Evolutionary conservation across 257 asterid genomes (phyloP).

Genomic region (Plantago ovata): DNA sequence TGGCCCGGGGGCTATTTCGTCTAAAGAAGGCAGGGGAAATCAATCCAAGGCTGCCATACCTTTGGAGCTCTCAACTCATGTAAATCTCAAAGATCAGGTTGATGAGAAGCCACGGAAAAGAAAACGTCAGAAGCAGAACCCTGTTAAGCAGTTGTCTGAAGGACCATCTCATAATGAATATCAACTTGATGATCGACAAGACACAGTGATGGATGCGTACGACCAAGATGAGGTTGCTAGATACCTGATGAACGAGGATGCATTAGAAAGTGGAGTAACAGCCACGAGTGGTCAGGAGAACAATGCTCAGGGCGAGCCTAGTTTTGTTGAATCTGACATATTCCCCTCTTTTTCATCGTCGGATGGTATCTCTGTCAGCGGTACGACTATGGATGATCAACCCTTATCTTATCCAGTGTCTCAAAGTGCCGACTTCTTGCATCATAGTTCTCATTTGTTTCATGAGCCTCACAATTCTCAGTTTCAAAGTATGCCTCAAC

Average conservation of each 20-base stretch:
- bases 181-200: slow-evolving; percentile 28
- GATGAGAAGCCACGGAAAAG: slow-evolving; percentile 28
- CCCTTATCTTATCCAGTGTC: slow-evolving; percentile 24
- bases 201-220: slow-evolving; percentile 29
- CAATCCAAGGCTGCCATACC: slow-evolving; percentile 27
- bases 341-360: slow-evolving; percentile 30
- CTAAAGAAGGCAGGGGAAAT: slow-evolving; percentile 41
- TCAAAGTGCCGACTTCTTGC: slow-evolving; percentile 26
- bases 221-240: slow-evolving; percentile 20
- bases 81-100: slow-evolving; percentile 19
- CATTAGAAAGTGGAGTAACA: too few species aligned
- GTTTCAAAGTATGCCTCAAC: slow-evolving; percentile 22
- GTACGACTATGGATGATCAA: slow-evolving; percentile 2
- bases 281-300: slow-evolving; percentile 23
- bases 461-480: slow-evolving; percentile 21
- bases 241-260: slow-evolving; percentile 19
- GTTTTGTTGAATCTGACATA: slow-evolving; percentile 28
- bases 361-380: not conserved
- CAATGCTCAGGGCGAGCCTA: slow-evolving; percentile 18
- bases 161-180: slow-evolving; percentile 32
- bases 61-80: slow-evolving; percentile 14
- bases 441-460: slow-evolving; percentile 26
- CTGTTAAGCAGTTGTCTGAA: slow-evolving; percentile 17
- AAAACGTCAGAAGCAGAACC: slow-evolving; percentile 30
- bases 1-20: slow-evolving; percentile 56